Evolutionary conservation across 176 grass and related monocot species (phyloP).

Genomic region (Triticum monococcum): DNA sequence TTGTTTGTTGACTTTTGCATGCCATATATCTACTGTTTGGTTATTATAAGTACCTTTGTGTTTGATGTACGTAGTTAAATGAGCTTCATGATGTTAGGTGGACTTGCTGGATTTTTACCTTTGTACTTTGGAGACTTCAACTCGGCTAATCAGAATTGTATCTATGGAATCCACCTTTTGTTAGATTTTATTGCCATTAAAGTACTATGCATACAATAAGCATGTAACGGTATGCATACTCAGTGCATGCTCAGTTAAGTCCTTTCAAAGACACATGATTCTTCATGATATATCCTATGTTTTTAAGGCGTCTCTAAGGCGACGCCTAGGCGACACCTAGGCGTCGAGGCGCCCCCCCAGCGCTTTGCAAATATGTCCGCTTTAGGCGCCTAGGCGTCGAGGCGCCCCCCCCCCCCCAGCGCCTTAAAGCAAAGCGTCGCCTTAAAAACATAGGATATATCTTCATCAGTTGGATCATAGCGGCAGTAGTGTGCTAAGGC

Average conservation of each 20-base stretch:
- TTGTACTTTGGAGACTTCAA: neutral
- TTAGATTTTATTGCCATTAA: slow-evolving; percentile 20
- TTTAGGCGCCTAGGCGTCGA: too few relatives aligned
- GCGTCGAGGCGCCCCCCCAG: too few relatives aligned
- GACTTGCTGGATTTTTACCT: neutral
- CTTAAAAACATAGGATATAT: too few relatives aligned
- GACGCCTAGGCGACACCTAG: too few relatives aligned
- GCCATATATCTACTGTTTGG: neutral
- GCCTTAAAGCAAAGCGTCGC: too few relatives aligned
- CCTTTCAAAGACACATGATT: neutral
- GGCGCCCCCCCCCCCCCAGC: too few relatives aligned
- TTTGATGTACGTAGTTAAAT: slow-evolving; percentile 14
- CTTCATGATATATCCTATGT: neutral
- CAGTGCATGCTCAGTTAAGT: neutral
- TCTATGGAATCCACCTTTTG: neutral
- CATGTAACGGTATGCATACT: neutral
- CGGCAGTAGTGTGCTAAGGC: neutral
- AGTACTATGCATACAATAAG: neutral
- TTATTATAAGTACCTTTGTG: slow-evolving; percentile 7
- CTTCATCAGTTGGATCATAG: slow-evolving; percentile 2
- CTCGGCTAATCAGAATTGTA: neutral
- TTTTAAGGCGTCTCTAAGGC: too few relatives aligned
- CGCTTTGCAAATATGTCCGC: too few relatives aligned
- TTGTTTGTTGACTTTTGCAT: slow-evolving; percentile 10
- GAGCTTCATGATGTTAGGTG: neutral